Evolutionary conservation across 495 filamentous ascomycete species (phyloP), one percentile per base, ranked within the genome.

Genomic region (Hypoxylon crocopeplum): DNA sequence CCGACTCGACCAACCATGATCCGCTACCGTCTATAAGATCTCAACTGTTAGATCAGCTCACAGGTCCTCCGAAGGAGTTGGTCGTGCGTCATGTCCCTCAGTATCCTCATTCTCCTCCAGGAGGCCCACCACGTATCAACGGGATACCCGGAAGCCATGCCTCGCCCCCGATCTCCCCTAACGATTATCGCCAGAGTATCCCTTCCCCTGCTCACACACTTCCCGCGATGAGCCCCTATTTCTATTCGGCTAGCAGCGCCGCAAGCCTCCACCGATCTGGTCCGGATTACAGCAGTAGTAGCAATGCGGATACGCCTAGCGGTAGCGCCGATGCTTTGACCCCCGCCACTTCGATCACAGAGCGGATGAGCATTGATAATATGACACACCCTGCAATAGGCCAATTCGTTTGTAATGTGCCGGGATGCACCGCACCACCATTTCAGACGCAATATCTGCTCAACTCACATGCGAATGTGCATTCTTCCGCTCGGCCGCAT

Each of bases 381-480:
- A 71, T 77, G 34, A 76, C 75, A 17, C 75, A 76, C 50, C 77
- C 75, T 2, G 73, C 70, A 5, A 51, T 72, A 22, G 69, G 69
- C 7, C 48, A 50, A 17, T 71, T 80, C 77, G n/a, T 82, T 83
- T 80, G 77, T 80, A 64, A 54, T 7, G 64, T 49, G 13, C 62
- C 22, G 37, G 89, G 88, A 7, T 98, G 94, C 67, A 92, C 67
- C 19, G 93, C 93, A 34, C 71, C 83, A 15, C 90, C 94, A 4
- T 98, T 98, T 65, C 92, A 96, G 72, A 98, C 94, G 1, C 94
- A 98, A 64, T 83, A 80, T 66, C 71, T 80, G 36, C 55, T 82
- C 50, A 97, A 93, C 69, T 98, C 95, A n/a, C 95, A 98, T 72
- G 88, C 89, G 40, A 98, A 98, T 69, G 95, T 98, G 5, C 94